Conservation (phyloP, 495 filamentous ascomycete species). For the Terfezia boudieri region DNA sequence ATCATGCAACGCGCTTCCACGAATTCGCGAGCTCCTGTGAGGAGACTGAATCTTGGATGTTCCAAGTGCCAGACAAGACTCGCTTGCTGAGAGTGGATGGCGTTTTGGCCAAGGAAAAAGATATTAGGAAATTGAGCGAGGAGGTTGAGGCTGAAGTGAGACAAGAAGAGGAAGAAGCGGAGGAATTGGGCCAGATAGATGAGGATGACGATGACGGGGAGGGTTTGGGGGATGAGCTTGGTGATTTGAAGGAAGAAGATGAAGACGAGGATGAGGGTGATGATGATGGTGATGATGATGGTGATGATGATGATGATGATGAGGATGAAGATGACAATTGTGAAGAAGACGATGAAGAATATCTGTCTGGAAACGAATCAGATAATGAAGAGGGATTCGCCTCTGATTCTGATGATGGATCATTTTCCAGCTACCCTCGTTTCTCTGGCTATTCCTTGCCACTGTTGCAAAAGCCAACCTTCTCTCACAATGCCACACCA, state of each 20-base stretch:
- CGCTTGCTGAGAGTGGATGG: slow-evolving; percentile 36
- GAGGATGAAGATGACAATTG: slow-evolving; percentile 23
- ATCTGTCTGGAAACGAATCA: slow-evolving; percentile 62
- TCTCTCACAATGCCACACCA: slow-evolving; percentile 29
- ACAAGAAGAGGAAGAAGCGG: slow-evolving; percentile 45
- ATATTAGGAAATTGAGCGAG: slow-evolving; percentile 64
- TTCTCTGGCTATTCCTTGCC: neutral
- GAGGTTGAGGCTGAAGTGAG: slow-evolving; percentile 76
- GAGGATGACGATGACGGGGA: slow-evolving; percentile 21
- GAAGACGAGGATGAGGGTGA: slow-evolving; percentile 23
- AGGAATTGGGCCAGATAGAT: slow-evolving; percentile 34
- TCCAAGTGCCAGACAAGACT: slow-evolving; percentile 15
- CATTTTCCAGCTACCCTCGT: slow-evolving; percentile 8
- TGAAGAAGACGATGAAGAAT: slow-evolving; percentile 23
- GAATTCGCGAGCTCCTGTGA: slow-evolving; percentile 51
- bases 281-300: slow-evolving; percentile 24
- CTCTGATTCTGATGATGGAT: slow-evolving; percentile 44
- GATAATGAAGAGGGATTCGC: slow-evolving; percentile 91
- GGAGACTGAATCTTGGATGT: slow-evolving; percentile 17
- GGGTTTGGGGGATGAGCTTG: slow-evolving; percentile 26
- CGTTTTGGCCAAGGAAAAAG: slow-evolving; percentile 73
- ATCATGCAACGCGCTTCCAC: slow-evolving; percentile 49
- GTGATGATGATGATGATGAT: slow-evolving; percentile 27
- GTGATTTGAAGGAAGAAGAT: slow-evolving; percentile 29
- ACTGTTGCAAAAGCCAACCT: slow-evolving; percentile 4